Evolutionary conservation across 192 early-diverging fungal species (phyloP).

Genomic region (Rhizoclosmatium sp.): DNA sequence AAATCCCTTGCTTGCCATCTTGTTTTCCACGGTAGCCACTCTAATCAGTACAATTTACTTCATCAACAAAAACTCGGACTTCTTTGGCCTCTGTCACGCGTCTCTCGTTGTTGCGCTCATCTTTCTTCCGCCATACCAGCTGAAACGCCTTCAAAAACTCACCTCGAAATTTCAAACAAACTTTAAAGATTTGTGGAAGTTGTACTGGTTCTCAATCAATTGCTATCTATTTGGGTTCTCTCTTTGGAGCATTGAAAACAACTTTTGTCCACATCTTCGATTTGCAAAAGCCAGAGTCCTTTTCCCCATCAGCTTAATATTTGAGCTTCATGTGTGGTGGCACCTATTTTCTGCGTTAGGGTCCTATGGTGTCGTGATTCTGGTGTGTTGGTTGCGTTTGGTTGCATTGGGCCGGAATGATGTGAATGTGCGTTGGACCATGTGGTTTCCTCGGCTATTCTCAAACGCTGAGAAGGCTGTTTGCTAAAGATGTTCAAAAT

Average conservation of each 20-base stretch:
- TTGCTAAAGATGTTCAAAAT: no score
- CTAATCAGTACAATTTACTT: slow-evolving; percentile 60
- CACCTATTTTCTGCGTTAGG: slow-evolving; percentile 50
- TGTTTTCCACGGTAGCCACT: slow-evolving; percentile 18
- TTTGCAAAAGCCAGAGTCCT: slow-evolving; percentile 53
- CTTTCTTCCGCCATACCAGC: slow-evolving; percentile 34
- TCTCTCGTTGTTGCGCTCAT: slow-evolving; percentile 31
- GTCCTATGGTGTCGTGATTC: slow-evolving; percentile 21
- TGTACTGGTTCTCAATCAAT: slow-evolving; percentile 1
- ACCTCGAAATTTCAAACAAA: slow-evolving; percentile 24
- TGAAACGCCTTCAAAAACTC: slow-evolving; percentile 21
- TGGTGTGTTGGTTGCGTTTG: neutral
- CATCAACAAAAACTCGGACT: slow-evolving; percentile 67
- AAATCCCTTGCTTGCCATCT: slow-evolving; percentile 24
- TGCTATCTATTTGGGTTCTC: slow-evolving; percentile 48
- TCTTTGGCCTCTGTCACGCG: slow-evolving; percentile 58
- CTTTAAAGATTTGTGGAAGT: slow-evolving; percentile 35
- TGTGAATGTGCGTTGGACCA: neutral
- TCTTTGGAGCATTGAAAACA: slow-evolving; percentile 85
- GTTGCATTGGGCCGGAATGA: neutral
- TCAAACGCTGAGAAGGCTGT: neutral
- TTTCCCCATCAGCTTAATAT: slow-evolving; percentile 54
- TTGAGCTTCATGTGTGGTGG: slow-evolving; percentile 58
- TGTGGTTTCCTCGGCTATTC: neutral
- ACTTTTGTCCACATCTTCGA: slow-evolving; percentile 65